These are phyloP conservation scores for Collybia sordida DNA, from an alignment of 768 basidiomycete genomes.

Conservation along the genomic window DNA sequence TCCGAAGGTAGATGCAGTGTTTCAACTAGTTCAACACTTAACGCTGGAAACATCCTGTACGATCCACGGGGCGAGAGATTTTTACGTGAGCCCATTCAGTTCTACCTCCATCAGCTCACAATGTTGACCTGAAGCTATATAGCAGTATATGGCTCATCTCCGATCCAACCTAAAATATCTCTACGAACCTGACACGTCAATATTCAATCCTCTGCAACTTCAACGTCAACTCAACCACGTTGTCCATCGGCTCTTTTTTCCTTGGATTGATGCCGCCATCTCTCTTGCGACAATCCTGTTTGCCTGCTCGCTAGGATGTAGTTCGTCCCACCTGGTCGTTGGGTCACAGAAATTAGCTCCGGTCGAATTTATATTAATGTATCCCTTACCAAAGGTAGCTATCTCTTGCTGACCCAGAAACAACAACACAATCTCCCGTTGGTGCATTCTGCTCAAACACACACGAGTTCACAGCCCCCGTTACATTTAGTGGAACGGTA, in stretches of 20 bases:
- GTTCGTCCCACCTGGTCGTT: slow-evolving; percentile 36
- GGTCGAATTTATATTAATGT: not conserved
- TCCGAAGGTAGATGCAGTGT: no score
- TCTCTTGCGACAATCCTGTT: slow-evolving; percentile 45
- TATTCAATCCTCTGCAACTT: no score
- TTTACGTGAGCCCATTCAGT: no score
- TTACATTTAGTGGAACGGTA: slow-evolving; percentile 60
- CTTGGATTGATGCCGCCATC: slow-evolving; percentile 36
- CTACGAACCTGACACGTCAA: no score
- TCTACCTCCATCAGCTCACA: no score
- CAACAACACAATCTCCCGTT: slow-evolving; percentile 30
- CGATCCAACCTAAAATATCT: no score
- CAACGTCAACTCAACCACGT: slow-evolving; percentile 36
- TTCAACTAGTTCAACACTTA: no score
- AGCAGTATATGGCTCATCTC: no score
- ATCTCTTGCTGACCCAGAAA: slow-evolving; percentile 32
- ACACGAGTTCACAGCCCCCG: slow-evolving; percentile 49
- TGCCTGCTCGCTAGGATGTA: slow-evolving; percentile 28
- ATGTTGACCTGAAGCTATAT: no score
- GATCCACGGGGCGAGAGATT: no score
- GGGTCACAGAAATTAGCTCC: not conserved
- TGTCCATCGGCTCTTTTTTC: slow-evolving; percentile 35
- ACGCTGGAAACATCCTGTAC: no score
- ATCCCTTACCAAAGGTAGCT: slow-evolving; percentile 49
- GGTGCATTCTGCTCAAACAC: slow-evolving; percentile 36